phyloP scores from a whole-genome alignment of 495 filamentous ascomycete genomes.

The Podospora didyma region DNA sequence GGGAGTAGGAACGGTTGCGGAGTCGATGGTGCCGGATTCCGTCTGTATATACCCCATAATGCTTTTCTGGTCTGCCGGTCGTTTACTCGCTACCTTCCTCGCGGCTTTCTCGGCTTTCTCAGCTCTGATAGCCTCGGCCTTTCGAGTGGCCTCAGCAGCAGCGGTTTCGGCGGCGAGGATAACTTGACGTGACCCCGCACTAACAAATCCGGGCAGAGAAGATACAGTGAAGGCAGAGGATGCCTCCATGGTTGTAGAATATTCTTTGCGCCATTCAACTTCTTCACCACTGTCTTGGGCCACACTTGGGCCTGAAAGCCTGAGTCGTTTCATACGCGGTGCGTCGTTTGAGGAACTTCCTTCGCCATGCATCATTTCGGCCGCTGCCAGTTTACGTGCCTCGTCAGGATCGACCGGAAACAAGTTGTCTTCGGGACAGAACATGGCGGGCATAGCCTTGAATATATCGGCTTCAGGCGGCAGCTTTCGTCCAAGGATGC shows the following conservation, averaged over 20 bases:
- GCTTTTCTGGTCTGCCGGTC: slow-evolving; percentile 37
- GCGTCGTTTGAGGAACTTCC: neutral
- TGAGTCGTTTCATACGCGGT: slow-evolving; percentile 22
- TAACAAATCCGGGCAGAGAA: slow-evolving; percentile 38
- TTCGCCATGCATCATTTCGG: neutral
- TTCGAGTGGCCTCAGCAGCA: slow-evolving; percentile 15
- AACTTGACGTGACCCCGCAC: slow-evolving; percentile 37
- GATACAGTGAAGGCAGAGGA: slow-evolving; percentile 38
- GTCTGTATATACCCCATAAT: slow-evolving; percentile 31
- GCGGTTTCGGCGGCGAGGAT: slow-evolving; percentile 28
- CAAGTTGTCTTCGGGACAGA: slow-evolving; percentile 35
- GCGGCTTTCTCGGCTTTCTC: slow-evolving; percentile 17
- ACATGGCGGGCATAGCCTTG: slow-evolving; percentile 37
- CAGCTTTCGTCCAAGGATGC: slow-evolving; percentile 36
- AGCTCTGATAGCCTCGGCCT: neutral
- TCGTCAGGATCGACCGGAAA: slow-evolving; percentile 34
- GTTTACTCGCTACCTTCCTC: slow-evolving; percentile 25
- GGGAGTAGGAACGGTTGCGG: neutral
- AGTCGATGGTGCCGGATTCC: slow-evolving; percentile 4
- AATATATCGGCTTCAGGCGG: slow-evolving; percentile 38
- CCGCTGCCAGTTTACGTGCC: slow-evolving; percentile 1
- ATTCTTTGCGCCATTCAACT: slow-evolving; percentile 23
- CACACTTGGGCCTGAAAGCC: slow-evolving; percentile 18
- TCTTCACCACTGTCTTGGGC: slow-evolving; percentile 29
- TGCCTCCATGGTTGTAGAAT: slow-evolving; percentile 45